Conservation (phyloP, 495 filamentous ascomycete genomes). For the Margaritispora aquatica region DNA sequence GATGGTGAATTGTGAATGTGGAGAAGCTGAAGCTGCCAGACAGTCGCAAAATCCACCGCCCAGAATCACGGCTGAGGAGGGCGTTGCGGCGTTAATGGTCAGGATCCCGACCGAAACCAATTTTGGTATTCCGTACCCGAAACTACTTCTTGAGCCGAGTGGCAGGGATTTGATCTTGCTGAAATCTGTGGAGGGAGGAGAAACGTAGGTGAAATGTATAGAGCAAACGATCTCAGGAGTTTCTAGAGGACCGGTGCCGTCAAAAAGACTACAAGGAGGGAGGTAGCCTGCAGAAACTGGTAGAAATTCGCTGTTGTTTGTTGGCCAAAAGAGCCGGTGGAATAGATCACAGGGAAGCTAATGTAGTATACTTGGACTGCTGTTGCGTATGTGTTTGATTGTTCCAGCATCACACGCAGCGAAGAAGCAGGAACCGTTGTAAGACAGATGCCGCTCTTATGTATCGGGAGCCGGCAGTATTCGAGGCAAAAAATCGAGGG, state of each 20-base stretch:
- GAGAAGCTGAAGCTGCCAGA: neutral
- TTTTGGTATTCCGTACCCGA: neutral
- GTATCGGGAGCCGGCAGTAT: constrained; percentile 14
- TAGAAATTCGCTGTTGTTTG: no score
- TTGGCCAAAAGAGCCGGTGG: neutral
- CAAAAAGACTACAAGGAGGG: no score
- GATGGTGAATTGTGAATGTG: neutral
- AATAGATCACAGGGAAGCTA: neutral
- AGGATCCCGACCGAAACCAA: neutral
- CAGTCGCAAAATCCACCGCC: neutral
- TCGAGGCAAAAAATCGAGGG: neutral
- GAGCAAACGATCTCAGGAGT: no score
- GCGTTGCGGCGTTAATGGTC: neutral
- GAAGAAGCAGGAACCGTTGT: constrained; percentile 15
- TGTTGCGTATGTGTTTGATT: constrained; percentile 17
- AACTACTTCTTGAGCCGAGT: neutral
- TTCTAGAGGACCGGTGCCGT: no score
- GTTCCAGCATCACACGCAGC: constrained; percentile 13
- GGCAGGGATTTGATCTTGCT: neutral
- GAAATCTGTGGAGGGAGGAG: neutral
- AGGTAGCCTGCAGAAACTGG: no score
- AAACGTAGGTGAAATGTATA: no score
- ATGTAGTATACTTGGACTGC: neutral
- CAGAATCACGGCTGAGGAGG: neutral
- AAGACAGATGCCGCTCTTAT: constrained; percentile 18